phyloP scores from a whole-genome alignment of 1,139 yeast genomes.

The Suhomyces wounanorum region DNA sequence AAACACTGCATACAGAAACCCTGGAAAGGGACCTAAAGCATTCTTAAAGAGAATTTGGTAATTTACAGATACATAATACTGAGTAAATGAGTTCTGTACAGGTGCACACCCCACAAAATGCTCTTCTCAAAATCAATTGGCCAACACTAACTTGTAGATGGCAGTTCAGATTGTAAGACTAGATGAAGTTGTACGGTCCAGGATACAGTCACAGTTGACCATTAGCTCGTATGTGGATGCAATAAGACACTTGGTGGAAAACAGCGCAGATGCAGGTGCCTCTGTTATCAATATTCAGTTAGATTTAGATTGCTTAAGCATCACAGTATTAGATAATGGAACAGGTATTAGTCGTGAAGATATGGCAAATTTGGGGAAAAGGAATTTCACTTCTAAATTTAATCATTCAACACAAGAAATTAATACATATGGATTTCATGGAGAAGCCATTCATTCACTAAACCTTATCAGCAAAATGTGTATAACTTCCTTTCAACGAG shows the following conservation, averaged over 20 bases:
- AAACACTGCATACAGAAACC: slow-evolving; percentile 19
- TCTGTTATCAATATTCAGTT: slow-evolving; percentile 60
- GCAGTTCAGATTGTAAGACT: not conserved
- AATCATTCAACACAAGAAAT: slow-evolving; percentile 54
- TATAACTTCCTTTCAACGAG: slow-evolving; percentile 32
- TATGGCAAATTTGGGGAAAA: slow-evolving; percentile 59
- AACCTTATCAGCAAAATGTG: slow-evolving; percentile 33
- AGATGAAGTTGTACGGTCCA: not conserved
- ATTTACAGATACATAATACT: not conserved
- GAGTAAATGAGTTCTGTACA: not conserved
- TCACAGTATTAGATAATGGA: slow-evolving; percentile 78
- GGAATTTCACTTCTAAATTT: slow-evolving; percentile 76
- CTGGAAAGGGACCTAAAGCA: slow-evolving; percentile 2
- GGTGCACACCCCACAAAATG: not conserved
- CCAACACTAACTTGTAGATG: not conserved
- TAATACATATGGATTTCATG: slow-evolving; percentile 70
- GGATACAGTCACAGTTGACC: slow-evolving; percentile 5
- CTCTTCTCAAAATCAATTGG: not conserved
- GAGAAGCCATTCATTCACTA: slow-evolving; percentile 77
- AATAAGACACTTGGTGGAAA: slow-evolving; percentile 74
- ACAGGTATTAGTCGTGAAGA: slow-evolving; percentile 65
- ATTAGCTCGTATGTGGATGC: slow-evolving; percentile 35
- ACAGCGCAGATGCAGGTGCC: slow-evolving; percentile 76
- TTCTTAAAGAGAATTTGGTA: slow-evolving; percentile 6
- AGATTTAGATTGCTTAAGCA: slow-evolving; percentile 59